Percentiles rank a stretch among this genome's conserved stretches.
These are phyloP conservation scores for Cyberlindnera euphorbiiphila DNA, from an alignment of 805 yeast species.

Conservation along the genomic window DNA sequence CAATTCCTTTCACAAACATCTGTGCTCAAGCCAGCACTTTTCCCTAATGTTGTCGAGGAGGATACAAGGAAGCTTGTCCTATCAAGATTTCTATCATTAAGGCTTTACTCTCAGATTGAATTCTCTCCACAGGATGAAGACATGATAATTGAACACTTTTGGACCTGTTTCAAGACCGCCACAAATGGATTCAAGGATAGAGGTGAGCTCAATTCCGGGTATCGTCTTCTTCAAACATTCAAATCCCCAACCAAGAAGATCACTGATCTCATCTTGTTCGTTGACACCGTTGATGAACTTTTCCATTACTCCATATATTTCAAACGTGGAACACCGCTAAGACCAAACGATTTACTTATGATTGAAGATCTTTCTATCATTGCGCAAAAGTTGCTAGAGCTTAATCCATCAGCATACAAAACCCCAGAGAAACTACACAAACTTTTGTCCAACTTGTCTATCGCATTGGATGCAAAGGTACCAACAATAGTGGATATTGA, in stretches of 20 bases:
- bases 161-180: slow-evolving; percentile 41
- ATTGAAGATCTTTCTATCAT: slow-evolving; percentile 34
- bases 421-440: slow-evolving; percentile 39
- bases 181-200: slow-evolving; percentile 37
- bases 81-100: slow-evolving; percentile 29
- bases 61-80: slow-evolving; percentile 17
- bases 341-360: slow-evolving; percentile 36
- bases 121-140: slow-evolving; percentile 13
- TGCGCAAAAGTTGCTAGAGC: slow-evolving; percentile 44
- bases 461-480: slow-evolving; percentile 33
- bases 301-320: slow-evolving; percentile 30
- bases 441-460: slow-evolving; percentile 38
- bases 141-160: slow-evolving; percentile 32
- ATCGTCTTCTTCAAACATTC: slow-evolving; percentile 26
- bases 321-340: slow-evolving; percentile 33
- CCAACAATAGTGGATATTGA: slow-evolving; percentile 26
- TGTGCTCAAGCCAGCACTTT: slow-evolving; percentile 9
- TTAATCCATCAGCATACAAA: slow-evolving; percentile 48
- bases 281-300: slow-evolving; percentile 29
- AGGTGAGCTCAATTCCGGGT: slow-evolving; percentile 38
- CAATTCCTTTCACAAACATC: slow-evolving; percentile 8
- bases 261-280: slow-evolving; percentile 15
- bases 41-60: slow-evolving; percentile 15
- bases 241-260: slow-evolving; percentile 14
- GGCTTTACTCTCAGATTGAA: slow-evolving; percentile 27